Conservation (phyloP, 2,329 filamentous ascomycete species). For the Trichoderma endophyticum region DNA sequence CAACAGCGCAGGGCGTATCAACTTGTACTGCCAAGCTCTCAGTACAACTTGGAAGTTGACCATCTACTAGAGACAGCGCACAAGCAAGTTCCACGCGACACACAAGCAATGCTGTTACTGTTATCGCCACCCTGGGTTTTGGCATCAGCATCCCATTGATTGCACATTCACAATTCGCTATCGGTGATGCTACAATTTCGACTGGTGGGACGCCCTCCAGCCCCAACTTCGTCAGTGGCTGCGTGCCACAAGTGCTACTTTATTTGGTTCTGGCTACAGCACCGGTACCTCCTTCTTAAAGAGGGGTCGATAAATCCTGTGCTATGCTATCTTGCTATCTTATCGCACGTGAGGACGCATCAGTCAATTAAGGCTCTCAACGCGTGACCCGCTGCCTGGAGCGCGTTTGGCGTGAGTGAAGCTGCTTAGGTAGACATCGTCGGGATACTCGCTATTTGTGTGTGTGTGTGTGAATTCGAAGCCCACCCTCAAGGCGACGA, state of each 20-base stretch:
- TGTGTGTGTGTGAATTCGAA: not conserved
- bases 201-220: not conserved
- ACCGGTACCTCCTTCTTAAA: not conserved
- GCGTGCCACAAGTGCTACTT: not conserved
- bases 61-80: not conserved
- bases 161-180: not conserved
- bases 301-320: conserved; percentile 5
- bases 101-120: too few species aligned
- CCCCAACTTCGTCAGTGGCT: not conserved
- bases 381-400: conserved; percentile 21
- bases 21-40: not conserved
- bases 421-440: not conserved
- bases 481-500: not conserved
- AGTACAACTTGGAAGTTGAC: not conserved
- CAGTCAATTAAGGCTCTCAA: conserved; percentile 19
- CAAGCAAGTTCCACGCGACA: not conserved
- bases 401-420: conserved; percentile 12
- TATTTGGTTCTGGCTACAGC: not conserved
- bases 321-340: not conserved
- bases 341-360: conserved; percentile 25
- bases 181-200: not conserved
- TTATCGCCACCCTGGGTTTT: not conserved
- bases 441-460: not conserved
- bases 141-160: not conserved
- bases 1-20: not conserved